phyloP scores from a whole-genome alignment of 805 yeast species.

The Pichia nanzhaoensis region DNA sequence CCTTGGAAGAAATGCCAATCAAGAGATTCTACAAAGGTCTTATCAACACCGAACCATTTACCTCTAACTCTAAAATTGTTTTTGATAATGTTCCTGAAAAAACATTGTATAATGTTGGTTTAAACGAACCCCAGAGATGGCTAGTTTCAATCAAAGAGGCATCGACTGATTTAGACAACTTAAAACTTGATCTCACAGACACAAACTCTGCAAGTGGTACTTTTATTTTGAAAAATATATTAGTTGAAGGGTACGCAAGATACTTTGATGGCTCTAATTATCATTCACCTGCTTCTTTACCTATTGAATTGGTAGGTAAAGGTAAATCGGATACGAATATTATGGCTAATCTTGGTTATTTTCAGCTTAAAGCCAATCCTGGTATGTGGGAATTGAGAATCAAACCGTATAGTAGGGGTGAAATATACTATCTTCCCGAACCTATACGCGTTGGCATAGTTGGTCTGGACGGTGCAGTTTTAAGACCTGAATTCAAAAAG shows the following conservation, averaged over 20 bases:
- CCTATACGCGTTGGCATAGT: constrained; percentile 23
- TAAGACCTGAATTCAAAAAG: constrained; percentile 40
- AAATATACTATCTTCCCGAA: constrained; percentile 34
- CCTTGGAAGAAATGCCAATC: constrained; percentile 35
- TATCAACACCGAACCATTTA: constrained; percentile 26
- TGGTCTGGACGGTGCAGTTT: constrained; percentile 38
- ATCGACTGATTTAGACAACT: constrained; percentile 56
- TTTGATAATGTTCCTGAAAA: constrained; percentile 48
- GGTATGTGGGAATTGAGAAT: constrained; percentile 58
- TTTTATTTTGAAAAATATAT: constrained; percentile 45
- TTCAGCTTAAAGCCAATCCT: constrained; percentile 68
- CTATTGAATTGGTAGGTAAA: constrained; percentile 33
- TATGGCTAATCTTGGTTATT: constrained; percentile 79
- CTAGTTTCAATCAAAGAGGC: constrained; percentile 47
- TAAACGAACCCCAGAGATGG: constrained; percentile 67
- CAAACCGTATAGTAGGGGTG: constrained; percentile 36
- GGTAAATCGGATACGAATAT: constrained; percentile 50
- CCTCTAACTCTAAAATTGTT: constrained; percentile 15
- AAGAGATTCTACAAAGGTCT: constrained; percentile 55
- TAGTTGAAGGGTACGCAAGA: constrained; percentile 67
- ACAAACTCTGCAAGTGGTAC: constrained; percentile 33
- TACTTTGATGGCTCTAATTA: constrained; percentile 30
- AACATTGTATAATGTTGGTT: constrained; percentile 44
- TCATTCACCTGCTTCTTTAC: constrained; percentile 44
- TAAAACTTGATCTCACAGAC: constrained; percentile 39